Evolutionary conservation across 2,329 filamentous ascomycete species (phyloP), one percentile per base, ranked within the genome.

Genomic region (Sporothrix brunneoviolacea): DNA sequence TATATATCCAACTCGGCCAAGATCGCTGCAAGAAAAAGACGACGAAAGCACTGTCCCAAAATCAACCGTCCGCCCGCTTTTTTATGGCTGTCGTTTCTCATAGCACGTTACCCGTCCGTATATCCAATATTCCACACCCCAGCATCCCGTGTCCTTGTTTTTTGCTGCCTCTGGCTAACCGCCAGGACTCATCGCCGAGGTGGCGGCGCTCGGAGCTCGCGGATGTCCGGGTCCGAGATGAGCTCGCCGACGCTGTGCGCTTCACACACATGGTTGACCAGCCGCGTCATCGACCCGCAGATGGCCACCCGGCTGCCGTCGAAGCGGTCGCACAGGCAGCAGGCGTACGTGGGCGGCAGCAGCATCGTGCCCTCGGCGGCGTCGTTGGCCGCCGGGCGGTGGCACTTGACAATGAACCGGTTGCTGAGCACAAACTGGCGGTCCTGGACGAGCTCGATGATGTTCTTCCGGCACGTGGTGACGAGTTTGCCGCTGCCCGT

Each of bases 401-500:
- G 67, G 44, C 66, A 69, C 54, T 69, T 69, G 47, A 65, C 59
- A 9, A 68, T 52, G 46, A 69, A 69, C 18, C 65, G 61, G 48
- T 64, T 61, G 13, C 60, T 65, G 10, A 67, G 48, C 28, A 62
- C 54, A 52, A 64, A 66, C 19, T 58, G 57, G 45, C 60, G 57
- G 32, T 62, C 59, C 48, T 64, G 59, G n/a, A 61, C 53, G 13
- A 57, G 33, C 30, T 60, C 56, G 13, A 57, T 56, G 10, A 43
- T 28, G 32, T 36, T 39, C 22, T 38, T 39, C 3, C 33, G 38
- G 37, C 24, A 33, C 5, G 33, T 35, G 8, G 33, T 52, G 15
- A 18, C 33, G 15, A 40, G 36, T 13, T 39, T 35, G 10, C 37
- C 32, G n/a, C 4, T 39, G 16, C 41, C n/a, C n/a, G n/a, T n/a